phyloP scores from a whole-genome alignment of 805 yeast genomes.

The Ogataea populi-albae region DNA sequence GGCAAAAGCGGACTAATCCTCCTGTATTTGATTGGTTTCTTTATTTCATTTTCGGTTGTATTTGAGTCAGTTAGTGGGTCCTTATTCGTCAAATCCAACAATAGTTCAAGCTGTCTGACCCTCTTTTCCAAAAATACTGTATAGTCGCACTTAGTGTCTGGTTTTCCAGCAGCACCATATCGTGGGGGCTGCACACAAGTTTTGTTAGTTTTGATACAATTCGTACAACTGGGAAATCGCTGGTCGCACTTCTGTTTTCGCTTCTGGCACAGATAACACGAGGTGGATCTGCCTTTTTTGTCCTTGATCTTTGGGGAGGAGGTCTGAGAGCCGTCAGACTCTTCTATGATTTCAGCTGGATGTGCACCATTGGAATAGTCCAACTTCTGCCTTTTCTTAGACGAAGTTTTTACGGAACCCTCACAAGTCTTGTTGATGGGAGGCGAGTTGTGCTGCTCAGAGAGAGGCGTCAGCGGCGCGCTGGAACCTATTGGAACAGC shows the following conservation, averaged over 20 bases:
- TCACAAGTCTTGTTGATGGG: background rate
- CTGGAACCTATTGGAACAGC: no score
- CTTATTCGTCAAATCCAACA: slow-evolving; percentile 33
- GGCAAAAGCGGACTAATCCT: slow-evolving; percentile 25
- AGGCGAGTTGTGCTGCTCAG: slow-evolving; percentile 1
- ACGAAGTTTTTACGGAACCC: no score
- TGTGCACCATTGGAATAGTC: no score
- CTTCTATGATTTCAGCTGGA: no score
- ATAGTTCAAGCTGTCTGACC: slow-evolving; percentile 48
- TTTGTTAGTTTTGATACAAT: slow-evolving; percentile 61
- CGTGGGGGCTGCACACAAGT: slow-evolving; percentile 63
- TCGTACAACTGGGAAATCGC: slow-evolving; percentile 60
- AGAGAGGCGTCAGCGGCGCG: slow-evolving; percentile 2
- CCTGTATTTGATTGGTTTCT: slow-evolving; percentile 26
- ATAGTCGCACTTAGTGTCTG: slow-evolving; percentile 53
- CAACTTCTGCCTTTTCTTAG: no score
- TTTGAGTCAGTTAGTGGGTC: slow-evolving; percentile 3
- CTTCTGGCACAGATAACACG: slow-evolving; percentile 55
- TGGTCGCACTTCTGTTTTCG: slow-evolving; percentile 67
- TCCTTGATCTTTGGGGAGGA: slow-evolving; percentile 25
- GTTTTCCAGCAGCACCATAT: slow-evolving; percentile 40
- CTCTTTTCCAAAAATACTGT: slow-evolving; percentile 55
- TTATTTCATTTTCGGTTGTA: slow-evolving; percentile 2
- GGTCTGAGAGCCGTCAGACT: no score
- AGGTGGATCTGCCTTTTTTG: slow-evolving; percentile 55